Evolutionary conservation across 1,284 basidiomycete genomes (phyloP).

Genomic region (Sporisorium reilianum): DNA sequence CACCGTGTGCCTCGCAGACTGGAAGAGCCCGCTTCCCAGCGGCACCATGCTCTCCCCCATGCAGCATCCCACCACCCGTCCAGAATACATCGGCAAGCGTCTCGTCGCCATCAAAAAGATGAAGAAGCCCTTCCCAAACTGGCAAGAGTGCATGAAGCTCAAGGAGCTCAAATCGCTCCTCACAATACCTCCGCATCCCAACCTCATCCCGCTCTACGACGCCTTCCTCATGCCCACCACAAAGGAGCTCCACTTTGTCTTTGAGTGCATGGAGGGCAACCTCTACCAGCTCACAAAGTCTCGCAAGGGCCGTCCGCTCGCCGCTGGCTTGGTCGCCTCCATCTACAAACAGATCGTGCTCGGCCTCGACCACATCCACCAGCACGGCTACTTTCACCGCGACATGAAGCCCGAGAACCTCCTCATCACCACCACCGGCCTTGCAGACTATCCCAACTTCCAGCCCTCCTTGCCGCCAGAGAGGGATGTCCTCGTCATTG

Average conservation of each 20-base stretch:
- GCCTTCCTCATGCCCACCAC: slow-evolving; percentile 93
- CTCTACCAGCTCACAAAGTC: slow-evolving; percentile 99
- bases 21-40: slow-evolving; percentile 85
- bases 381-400: slow-evolving; percentile 94
- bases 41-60: slow-evolving; percentile 68
- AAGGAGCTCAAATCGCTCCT: slow-evolving; percentile 98
- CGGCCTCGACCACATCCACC: slow-evolving; percentile 93
- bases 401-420: slow-evolving; percentile 99
- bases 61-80: slow-evolving; percentile 76
- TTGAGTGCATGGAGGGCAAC: slow-evolving; percentile 99
- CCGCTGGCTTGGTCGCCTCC: slow-evolving; percentile 92
- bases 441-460: slow-evolving; percentile 84
- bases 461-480: slow-evolving; percentile 71
- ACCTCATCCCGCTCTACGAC: slow-evolving; percentile 98
- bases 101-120: slow-evolving; percentile 98
- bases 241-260: slow-evolving; percentile 98
- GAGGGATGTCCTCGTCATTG: slow-evolving; percentile 94
- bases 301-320: slow-evolving; percentile 90
- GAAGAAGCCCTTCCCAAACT: slow-evolving; percentile 97
- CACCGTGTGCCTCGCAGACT: slow-evolving; percentile 98
- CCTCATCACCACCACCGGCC: slow-evolving; percentile 98
- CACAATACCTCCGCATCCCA: slow-evolving; percentile 91
- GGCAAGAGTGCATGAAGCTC: slow-evolving; percentile 94
- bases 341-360: slow-evolving; percentile 92
- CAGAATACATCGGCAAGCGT: slow-evolving; percentile 93